Conservation (phyloP, 192 early-diverging fungal species). For the Physocladia obscura region DNA sequence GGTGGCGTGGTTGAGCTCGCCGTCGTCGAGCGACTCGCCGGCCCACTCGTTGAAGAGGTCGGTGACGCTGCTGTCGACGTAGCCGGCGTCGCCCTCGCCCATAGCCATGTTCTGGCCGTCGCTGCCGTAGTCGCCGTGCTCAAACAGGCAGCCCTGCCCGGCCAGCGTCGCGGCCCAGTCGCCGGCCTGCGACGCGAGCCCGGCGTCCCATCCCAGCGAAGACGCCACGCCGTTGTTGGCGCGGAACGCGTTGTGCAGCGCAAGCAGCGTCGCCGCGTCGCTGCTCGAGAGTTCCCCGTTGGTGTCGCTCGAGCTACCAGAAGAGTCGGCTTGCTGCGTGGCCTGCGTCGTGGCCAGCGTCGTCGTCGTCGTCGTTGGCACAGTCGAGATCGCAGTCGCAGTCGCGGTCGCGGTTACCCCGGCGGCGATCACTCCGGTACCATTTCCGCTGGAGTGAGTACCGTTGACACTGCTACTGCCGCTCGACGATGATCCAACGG, state of each 20-base stretch:
- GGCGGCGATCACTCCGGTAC: too few species aligned
- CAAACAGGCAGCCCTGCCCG: background rate
- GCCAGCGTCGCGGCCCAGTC: slow-evolving; percentile 9
- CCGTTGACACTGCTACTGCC: too few species aligned
- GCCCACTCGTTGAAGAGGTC: slow-evolving; percentile 16
- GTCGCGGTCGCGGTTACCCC: too few species aligned
- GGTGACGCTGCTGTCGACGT: background rate
- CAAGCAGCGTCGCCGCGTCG: background rate
- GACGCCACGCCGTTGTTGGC: background rate
- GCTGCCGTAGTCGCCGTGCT: background rate
- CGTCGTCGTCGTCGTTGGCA: background rate
- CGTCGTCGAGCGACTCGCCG: background rate
- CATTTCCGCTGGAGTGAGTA: too few species aligned
- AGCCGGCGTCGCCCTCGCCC: background rate
- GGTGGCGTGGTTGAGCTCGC: slow-evolving; percentile 23
- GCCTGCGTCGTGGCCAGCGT: background rate
- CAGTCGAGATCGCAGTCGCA: background rate
- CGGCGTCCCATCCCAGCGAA: background rate
- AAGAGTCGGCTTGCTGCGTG: background rate
- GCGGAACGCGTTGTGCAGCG: slow-evolving; percentile 19
- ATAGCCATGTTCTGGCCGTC: slow-evolving; percentile 19
- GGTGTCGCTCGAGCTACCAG: background rate
- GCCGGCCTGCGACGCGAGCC: background rate
- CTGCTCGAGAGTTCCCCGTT: background rate
- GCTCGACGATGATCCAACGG: too few species aligned